Percentiles rank a stretch among this genome's conserved stretches.
phyloP scores from a whole-genome alignment of 257 asterid species.

The Ocimum tenuiflorum region DNA sequence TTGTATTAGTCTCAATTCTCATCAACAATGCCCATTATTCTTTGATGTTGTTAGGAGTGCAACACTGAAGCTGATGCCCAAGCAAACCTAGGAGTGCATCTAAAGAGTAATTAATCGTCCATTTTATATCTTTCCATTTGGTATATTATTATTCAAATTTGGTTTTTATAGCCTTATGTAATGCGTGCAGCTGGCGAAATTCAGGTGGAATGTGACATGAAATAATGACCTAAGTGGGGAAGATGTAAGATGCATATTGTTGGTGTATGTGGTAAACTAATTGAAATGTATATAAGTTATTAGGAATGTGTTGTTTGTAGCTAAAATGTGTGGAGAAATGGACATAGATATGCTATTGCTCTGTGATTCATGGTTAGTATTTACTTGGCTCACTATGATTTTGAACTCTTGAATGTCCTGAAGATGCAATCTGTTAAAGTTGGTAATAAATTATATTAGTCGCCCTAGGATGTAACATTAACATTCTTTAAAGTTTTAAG shows the following conservation, averaged over 20 bases:
- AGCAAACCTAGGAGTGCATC: slow-evolving; percentile 74
- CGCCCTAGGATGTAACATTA: no score
- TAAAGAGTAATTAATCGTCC: slow-evolving; percentile 40
- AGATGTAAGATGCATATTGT: slow-evolving; percentile 14
- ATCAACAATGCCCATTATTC: neutral
- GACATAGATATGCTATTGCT: neutral
- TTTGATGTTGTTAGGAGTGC: slow-evolving; percentile 40
- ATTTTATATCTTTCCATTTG: slow-evolving; percentile 1
- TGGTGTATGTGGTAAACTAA: slow-evolving; percentile 5
- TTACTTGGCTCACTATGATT: no score
- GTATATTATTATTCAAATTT: slow-evolving; percentile 3
- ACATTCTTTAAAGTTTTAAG: no score
- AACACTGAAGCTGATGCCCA: slow-evolving; percentile 91
- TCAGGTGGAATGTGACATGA: slow-evolving; percentile 60
- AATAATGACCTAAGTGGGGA: slow-evolving; percentile 24
- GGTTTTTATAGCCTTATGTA: neutral
- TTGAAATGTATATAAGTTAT: slow-evolving; percentile 29
- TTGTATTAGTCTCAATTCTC: neutral
- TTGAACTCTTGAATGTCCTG: no score
- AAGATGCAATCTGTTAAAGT: no score
- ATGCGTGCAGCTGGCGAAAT: slow-evolving; percentile 66
- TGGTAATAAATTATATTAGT: no score
- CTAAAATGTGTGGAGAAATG: slow-evolving; percentile 21
- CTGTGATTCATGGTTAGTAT: neutral
- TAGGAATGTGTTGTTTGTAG: slow-evolving; percentile 19